Percentiles rank a stretch among this genome's conserved stretches.
Conservation (phyloP, 257 asterid species). For the Solanum chilense region DNA sequence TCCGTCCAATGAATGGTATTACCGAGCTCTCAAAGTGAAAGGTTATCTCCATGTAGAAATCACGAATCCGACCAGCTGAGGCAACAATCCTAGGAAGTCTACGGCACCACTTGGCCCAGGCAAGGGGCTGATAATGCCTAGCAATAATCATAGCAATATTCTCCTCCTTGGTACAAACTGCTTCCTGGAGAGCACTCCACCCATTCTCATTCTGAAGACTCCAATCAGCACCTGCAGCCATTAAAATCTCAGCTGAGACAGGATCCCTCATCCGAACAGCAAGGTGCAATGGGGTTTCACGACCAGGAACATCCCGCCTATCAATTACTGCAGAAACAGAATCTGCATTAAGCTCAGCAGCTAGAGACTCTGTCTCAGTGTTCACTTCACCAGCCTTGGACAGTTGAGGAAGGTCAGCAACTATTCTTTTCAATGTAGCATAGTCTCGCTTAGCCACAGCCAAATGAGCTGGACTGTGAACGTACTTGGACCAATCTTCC, state of each 20-base stretch:
- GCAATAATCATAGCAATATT: slow-evolving; percentile 94
- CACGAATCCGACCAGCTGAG: slow-evolving; percentile 78
- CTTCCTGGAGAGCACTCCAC: slow-evolving; percentile 99
- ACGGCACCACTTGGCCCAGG: slow-evolving; percentile 99
- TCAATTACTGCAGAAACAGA: slow-evolving; percentile 67
- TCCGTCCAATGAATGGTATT: slow-evolving; percentile 91
- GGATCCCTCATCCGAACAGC: slow-evolving; percentile 78
- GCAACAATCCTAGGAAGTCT: slow-evolving; percentile 98
- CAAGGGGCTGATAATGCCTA: slow-evolving; percentile 93
- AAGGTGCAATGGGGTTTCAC: slow-evolving; percentile 95
- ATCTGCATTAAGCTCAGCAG: slow-evolving; percentile 83
- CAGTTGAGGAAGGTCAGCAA: slow-evolving; percentile 62
- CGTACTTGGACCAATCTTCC: slow-evolving; percentile 82
- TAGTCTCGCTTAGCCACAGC: slow-evolving; percentile 69
- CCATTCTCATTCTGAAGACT: slow-evolving; percentile 97
- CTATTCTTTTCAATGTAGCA: slow-evolving; percentile 49
- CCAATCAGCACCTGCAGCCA: slow-evolving; percentile 99
- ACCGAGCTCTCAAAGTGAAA: slow-evolving; percentile 98
- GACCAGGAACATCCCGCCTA: slow-evolving; percentile 91
- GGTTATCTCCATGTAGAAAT: slow-evolving; percentile 95
- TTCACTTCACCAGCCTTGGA: slow-evolving; percentile 91
- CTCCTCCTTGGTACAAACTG: slow-evolving; percentile 96
- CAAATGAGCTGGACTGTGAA: slow-evolving; percentile 82
- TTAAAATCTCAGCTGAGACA: slow-evolving; percentile 79
- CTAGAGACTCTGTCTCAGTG: slow-evolving; percentile 67